Percentiles rank a stretch among this genome's conserved stretches.
Evolutionary conservation across 305 asterid species (phyloP).

Genomic region (Stenogyne calaminthoides): DNA sequence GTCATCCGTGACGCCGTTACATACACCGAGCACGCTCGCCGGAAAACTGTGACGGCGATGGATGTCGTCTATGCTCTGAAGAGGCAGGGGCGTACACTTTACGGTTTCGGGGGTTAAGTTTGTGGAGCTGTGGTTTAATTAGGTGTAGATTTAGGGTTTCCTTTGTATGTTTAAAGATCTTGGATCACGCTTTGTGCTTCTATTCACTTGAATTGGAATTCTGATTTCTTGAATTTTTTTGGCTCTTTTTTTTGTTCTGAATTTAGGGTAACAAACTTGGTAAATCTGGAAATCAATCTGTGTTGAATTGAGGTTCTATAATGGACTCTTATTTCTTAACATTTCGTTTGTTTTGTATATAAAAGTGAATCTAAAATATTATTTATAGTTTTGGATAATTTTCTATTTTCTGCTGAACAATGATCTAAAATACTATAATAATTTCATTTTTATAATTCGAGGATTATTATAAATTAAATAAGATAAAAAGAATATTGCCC

Average conservation of each 20-base stretch:
- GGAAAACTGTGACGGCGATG: not conserved
- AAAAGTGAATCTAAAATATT: too few species aligned
- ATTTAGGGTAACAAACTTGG: not conserved
- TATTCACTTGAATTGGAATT: slow-evolving; percentile 10
- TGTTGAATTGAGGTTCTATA: too few species aligned
- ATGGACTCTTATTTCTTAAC: too few species aligned
- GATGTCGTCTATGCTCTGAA: not conserved
- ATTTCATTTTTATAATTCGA: too few species aligned
- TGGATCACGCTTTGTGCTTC: not conserved
- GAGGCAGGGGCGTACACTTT: not conserved
- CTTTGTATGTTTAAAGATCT: not conserved
- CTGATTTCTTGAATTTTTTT: not conserved
- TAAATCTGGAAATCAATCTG: too few species aligned
- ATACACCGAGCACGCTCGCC: not conserved
- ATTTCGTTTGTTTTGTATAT: too few species aligned
- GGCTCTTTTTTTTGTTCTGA: not conserved
- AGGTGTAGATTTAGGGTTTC: slow-evolving; percentile 24
- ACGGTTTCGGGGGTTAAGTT: not conserved
- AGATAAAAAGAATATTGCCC: too few species aligned
- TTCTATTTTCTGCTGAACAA: too few species aligned
- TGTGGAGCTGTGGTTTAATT: not conserved
- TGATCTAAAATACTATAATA: too few species aligned
- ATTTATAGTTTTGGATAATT: too few species aligned
- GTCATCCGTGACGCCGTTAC: not conserved
- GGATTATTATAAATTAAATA: too few species aligned